Conservation (phyloP, 495 filamentous ascomycete species). For the Penicillium canariense region DNA sequence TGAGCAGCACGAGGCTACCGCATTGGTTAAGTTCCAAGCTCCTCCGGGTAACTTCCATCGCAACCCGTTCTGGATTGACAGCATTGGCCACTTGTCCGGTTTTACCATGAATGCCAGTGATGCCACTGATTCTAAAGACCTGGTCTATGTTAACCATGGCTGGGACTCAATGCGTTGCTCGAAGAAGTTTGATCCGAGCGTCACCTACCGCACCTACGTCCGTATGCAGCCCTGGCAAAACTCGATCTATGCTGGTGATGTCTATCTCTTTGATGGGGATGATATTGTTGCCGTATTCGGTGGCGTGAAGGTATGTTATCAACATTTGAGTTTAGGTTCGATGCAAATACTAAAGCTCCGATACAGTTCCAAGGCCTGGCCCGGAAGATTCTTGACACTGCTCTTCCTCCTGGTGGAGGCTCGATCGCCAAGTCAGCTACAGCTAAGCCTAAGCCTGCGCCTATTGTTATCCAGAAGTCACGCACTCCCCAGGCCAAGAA, state of each 20-base stretch:
- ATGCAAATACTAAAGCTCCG: slow-evolving; percentile 19
- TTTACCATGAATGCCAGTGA: slow-evolving; percentile 82
- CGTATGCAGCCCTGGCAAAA: slow-evolving; percentile 54
- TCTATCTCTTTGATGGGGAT: slow-evolving; percentile 50
- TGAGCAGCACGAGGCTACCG: slow-evolving; percentile 67
- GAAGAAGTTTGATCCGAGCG: slow-evolving; percentile 57
- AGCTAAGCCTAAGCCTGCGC: slow-evolving; percentile 33
- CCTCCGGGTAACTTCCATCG: slow-evolving; percentile 62
- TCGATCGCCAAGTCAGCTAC: slow-evolving; percentile 19
- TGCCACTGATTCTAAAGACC: slow-evolving; percentile 63
- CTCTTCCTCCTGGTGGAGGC: slow-evolving; percentile 58
- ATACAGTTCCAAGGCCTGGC: slow-evolving; percentile 62
- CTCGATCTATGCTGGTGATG: slow-evolving; percentile 51
- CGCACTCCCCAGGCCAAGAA: slow-evolving; percentile 36
- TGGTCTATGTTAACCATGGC: slow-evolving; percentile 75
- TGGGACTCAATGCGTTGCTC: slow-evolving; percentile 71
- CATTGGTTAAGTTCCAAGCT: slow-evolving; percentile 63
- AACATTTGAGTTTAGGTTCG: neutral
- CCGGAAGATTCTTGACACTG: slow-evolving; percentile 62
- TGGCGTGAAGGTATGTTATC: slow-evolving; percentile 53
- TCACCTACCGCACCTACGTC: slow-evolving; percentile 71
- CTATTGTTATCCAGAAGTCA: slow-evolving; percentile 36
- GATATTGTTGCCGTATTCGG: slow-evolving; percentile 68
- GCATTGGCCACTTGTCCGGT: slow-evolving; percentile 60
- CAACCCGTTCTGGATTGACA: slow-evolving; percentile 74